Base-by-base conservation (phyloP, 192 early-diverging fungal species). In the Podila epicladia region DNA sequence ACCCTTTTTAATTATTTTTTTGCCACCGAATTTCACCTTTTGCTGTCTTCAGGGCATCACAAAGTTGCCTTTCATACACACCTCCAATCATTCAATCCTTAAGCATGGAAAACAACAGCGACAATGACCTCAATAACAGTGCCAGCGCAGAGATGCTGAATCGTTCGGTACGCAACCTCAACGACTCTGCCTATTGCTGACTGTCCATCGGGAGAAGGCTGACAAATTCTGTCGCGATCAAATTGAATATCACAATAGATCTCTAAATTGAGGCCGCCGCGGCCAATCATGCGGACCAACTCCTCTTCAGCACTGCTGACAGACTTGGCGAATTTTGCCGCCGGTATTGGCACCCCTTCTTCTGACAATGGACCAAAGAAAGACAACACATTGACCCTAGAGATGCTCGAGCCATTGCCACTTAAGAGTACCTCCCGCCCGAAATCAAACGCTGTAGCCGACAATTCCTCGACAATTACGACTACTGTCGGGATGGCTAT, bases 261-360 rank as follows among this genome's bases (percentile, higher is more conserved):
- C 13, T 45, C 53, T 5, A 55, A 55, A 55, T 26, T 55, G 20
- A n/a, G 53, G 22, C 53, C 53, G 2, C 53, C 53, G 9, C 53
- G 53, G 53, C 53, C 53, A n/a, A 55, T 55, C 24, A 55, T 12
- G n/a, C 53, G 53, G 24, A 55, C 53, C 20, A 55, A 55, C 53
- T 55, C 53, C 53, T 55, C 53, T 2, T 55, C 53, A 11, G 53
- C 53, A 26, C 22, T 24, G 8, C 26, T 55, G 22, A 55, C 53
- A 55, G 53, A 55, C 53, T 22, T 55, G 53, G 53, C 53, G 6
- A 55, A 55, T 26, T 55, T 24, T 22, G 53, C 53, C 22, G n/a
- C 53, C 6, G 17, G 53, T 5, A 9, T 55, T 55, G n/a, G 9
- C 20, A 7, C 22, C 8, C 9, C 53, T 26, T 0, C n/a, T 9